These are phyloP conservation scores for Tritrichomonas foetus DNA, from an alignment of 208 protist genomes.

Conservation along the genomic window DNA sequence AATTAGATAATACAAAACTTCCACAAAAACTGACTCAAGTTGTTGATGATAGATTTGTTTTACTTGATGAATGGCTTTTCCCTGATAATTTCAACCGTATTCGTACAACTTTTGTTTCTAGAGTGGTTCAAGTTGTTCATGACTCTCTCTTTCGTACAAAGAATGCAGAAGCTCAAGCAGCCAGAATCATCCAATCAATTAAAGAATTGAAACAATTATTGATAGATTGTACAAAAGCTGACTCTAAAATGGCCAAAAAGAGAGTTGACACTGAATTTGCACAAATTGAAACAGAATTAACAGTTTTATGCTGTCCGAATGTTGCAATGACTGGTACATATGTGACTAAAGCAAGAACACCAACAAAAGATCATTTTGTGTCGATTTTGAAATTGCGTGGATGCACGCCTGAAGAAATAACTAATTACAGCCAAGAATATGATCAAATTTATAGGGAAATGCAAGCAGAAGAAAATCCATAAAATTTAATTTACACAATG, in stretches of 20 bases:
- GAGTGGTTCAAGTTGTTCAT: neutral
- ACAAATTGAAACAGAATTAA: neutral
- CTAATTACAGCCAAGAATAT: no score
- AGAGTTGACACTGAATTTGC: neutral
- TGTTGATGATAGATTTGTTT: neutral
- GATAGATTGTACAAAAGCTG: neutral
- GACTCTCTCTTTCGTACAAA: neutral
- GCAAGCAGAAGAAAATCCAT: no score
- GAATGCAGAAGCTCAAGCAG: neutral
- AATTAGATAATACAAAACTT: neutral
- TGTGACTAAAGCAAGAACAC: neutral
- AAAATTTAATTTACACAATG: no score
- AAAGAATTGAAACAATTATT: neutral
- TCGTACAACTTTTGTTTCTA: neutral
- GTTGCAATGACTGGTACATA: neutral
- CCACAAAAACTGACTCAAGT: neutral
- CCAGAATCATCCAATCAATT: no score
- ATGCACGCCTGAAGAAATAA: neutral
- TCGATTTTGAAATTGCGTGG: neutral
- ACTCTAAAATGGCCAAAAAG: neutral
- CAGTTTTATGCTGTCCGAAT: neutral
- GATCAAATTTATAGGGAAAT: no score
- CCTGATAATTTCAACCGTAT: neutral
- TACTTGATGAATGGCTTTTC: neutral
- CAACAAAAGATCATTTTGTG: neutral